Base-by-base conservation (phyloP, 345 rosid genomes). In the Hirschfeldia incana region DNA sequence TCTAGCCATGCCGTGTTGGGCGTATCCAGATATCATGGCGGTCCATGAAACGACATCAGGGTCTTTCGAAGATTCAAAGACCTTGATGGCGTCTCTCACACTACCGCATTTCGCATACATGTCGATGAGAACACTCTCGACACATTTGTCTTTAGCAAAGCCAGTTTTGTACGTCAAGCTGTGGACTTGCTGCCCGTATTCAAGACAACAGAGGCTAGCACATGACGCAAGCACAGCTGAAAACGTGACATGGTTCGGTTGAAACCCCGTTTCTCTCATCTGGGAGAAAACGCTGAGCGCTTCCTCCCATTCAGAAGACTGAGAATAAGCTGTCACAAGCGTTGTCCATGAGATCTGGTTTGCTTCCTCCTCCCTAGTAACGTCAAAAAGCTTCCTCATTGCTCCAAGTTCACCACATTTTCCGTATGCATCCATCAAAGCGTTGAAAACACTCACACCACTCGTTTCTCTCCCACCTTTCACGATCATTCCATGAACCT, bases 51-150 rank as follows among this genome's bases (percentile, higher is more conserved):
- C 67, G 42, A 82, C 83, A 79, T 88, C 84, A 62, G 82, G 87
- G 30, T 71, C 36, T 0, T 76, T 36, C 78, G 74, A 78, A 28
- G 51, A 67, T 55, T 79, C 57, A 70, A 91, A 91, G 69, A 88
- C 72, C 39, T 67, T 70, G 42, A 65, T 33, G 15, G 93, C 93
- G 8, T 91, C 90, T 8, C 67, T 77, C 65, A 86, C 75, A 46
- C 83, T 73, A 37, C 93, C 93, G 65, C 90, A 86, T 69, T 91
- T 91, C 3, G 87, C 85, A 71, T 89, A 91, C 91, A 91, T 83
- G 81, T 87, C 89, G 64, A 88, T 83, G 11, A 88, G 81, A 58
- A 85, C 82, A 82, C 90, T 90, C 69, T 82, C 87, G 3, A 89
- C 81, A 77, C 86, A 86, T 68, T 59, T 84, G 61, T 80, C 85